Conservation (phyloP, 2,329 filamentous ascomycete genomes). For the Hymenoscyphus repandus region DNA sequence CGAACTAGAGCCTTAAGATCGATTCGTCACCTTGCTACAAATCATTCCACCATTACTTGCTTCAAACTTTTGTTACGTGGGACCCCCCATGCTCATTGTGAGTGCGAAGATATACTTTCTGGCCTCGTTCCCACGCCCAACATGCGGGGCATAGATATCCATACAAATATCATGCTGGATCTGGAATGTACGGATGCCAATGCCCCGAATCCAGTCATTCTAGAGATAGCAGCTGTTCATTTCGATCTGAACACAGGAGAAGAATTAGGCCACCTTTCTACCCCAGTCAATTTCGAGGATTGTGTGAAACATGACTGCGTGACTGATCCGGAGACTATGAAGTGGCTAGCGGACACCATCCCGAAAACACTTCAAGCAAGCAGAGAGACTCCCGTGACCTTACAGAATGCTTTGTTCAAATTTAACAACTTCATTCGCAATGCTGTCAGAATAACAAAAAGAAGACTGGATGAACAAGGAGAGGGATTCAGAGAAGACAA, state of each 20-base stretch:
- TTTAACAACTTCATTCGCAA: conserved; percentile 10
- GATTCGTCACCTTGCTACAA: too few relatives aligned
- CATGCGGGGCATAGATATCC: conserved; percentile 6
- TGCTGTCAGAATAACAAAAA: not conserved
- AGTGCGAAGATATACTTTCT: too few relatives aligned
- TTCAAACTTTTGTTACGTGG: too few relatives aligned
- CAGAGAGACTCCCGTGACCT: conserved; percentile 1
- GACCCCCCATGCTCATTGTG: too few relatives aligned
- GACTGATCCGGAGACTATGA: not conserved
- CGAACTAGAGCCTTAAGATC: too few relatives aligned
- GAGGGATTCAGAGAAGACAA: not conserved
- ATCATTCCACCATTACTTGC: too few relatives aligned
- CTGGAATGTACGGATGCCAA: conserved; percentile 11
- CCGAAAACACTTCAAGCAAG: conserved; percentile 13
- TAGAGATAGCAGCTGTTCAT: conserved; percentile 16
- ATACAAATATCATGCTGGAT: conserved; percentile 22
- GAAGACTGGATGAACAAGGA: conserved; percentile 5
- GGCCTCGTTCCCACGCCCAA: not conserved
- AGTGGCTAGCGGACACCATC: conserved; percentile 9
- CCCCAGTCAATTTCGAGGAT: conserved; percentile 12
- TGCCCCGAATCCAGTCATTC: conserved; percentile 12
- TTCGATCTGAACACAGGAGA: conserved; percentile 17
- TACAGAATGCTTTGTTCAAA: conserved; percentile 9
- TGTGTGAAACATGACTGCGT: conserved; percentile 5
- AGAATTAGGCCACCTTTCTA: conserved; percentile 8